phyloP scores from a whole-genome alignment of 495 filamentous ascomycete genomes.

The Aspergillus wentii region DNA sequence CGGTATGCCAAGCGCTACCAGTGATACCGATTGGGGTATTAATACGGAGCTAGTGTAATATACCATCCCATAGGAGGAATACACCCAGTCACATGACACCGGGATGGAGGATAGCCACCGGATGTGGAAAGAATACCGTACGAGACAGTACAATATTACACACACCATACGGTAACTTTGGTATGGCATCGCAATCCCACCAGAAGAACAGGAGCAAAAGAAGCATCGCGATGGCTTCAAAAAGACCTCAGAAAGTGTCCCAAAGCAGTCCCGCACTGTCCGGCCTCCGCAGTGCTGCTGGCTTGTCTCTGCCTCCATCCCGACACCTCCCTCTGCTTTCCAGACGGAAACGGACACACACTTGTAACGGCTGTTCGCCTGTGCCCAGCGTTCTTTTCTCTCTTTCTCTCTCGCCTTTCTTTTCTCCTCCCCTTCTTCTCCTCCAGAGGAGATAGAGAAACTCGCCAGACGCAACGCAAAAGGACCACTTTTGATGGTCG shows the following conservation, averaged over 20 bases:
- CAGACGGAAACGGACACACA: conserved; percentile 3
- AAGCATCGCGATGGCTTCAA: conserved; percentile 12
- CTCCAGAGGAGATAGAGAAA: too few relatives aligned
- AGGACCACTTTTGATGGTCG: too few relatives aligned
- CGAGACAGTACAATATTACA: background rate
- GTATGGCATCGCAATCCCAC: background rate
- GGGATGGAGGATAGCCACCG: too few relatives aligned
- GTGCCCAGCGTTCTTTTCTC: background rate
- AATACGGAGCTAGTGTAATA: background rate
- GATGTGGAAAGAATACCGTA: conserved; percentile 3
- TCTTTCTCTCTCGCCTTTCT: background rate
- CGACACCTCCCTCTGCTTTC: background rate
- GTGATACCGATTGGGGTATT: too few relatives aligned
- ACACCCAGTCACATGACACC: background rate
- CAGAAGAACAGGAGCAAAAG: background rate
- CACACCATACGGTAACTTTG: background rate
- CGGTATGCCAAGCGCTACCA: too few relatives aligned
- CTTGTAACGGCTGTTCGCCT: conserved; percentile 1
- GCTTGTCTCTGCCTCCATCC: conserved; percentile 3
- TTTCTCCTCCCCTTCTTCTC: too few relatives aligned
- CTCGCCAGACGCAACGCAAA: too few relatives aligned
- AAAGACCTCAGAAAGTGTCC: conserved; percentile 6
- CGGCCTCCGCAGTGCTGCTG: too few relatives aligned
- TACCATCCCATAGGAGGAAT: background rate
- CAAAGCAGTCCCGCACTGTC: too few relatives aligned